Evolutionary conservation across 78 protist genomes (phyloP).

Genomic region (Dictyostelium intermedium): DNA sequence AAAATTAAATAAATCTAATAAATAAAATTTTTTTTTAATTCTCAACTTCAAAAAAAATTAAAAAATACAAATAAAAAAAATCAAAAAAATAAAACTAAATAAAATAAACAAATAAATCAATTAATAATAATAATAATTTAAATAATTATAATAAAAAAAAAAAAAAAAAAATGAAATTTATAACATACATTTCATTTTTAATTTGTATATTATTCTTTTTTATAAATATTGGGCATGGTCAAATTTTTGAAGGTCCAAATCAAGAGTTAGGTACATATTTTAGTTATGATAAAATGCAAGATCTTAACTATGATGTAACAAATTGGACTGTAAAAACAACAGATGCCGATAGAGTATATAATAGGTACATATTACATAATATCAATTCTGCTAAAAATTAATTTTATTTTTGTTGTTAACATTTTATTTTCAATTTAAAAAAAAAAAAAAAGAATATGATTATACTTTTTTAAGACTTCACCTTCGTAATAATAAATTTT

Average conservation of each 20-base stretch:
- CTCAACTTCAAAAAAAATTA: too few species aligned
- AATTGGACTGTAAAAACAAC: background rate
- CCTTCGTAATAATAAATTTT: background rate
- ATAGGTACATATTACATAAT: background rate
- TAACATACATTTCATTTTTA: background rate
- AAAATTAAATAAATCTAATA: too few species aligned
- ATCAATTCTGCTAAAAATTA: too few species aligned
- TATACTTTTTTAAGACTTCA: conserved; percentile 8
- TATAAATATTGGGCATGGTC: background rate
- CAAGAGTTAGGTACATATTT: background rate
- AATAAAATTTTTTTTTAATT: too few species aligned
- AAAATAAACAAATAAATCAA: too few species aligned
- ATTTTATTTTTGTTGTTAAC: background rate
- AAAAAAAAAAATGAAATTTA: background rate
- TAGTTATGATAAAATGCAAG: background rate
- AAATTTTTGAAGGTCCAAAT: background rate
- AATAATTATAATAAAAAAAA: background rate
- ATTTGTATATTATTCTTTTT: background rate
- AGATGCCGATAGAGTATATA: background rate
- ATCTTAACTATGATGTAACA: background rate
- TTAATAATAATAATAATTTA: too few species aligned
- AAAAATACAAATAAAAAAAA: too few species aligned
- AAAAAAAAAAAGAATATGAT: background rate
- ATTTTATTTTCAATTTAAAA: too few species aligned
- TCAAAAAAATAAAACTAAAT: too few species aligned